These are phyloP conservation scores for Lepidopterella palustris DNA, from an alignment of 495 filamentous ascomycete genomes.

Conservation along the genomic window DNA sequence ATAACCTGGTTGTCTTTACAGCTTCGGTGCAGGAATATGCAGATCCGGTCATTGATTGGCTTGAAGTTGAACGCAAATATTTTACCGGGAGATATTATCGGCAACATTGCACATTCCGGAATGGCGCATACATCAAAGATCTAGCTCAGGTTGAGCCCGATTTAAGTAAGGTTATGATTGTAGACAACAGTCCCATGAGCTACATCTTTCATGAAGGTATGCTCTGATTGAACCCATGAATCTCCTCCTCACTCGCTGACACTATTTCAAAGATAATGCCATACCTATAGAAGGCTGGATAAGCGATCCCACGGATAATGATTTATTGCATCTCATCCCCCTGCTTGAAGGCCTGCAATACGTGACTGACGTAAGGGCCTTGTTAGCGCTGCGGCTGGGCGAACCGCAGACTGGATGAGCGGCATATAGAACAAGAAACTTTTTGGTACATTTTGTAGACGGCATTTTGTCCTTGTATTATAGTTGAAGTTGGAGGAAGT, in stretches of 20 bases:
- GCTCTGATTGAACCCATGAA: slow-evolving; percentile 1
- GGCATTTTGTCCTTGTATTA: neutral
- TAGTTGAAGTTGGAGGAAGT: slow-evolving; percentile 3
- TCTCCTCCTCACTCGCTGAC: neutral
- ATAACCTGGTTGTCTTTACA: slow-evolving; percentile 95
- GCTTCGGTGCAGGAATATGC: slow-evolving; percentile 98
- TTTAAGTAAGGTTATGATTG: slow-evolving; percentile 93
- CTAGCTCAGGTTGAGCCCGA: slow-evolving; percentile 93
- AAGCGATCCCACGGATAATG: slow-evolving; percentile 82
- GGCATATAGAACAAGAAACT: neutral
- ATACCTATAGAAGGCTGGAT: slow-evolving; percentile 94
- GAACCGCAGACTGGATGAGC: slow-evolving; percentile 49
- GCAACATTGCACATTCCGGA: slow-evolving; percentile 91
- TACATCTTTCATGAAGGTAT: slow-evolving; percentile 98
- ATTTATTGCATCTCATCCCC: slow-evolving; percentile 86
- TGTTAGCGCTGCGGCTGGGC: slow-evolving; percentile 80
- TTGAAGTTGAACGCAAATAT: slow-evolving; percentile 93
- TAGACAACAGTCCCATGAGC: slow-evolving; percentile 96
- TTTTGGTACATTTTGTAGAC: neutral
- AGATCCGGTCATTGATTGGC: slow-evolving; percentile 97
- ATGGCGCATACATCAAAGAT: slow-evolving; percentile 97
- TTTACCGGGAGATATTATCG: slow-evolving; percentile 88
- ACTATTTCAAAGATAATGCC: slow-evolving; percentile 66
- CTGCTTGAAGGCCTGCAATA: slow-evolving; percentile 92
- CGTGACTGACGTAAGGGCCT: slow-evolving; percentile 85